These are phyloP conservation scores for Nothophoma quercina DNA, from an alignment of 2,329 filamentous ascomycete genomes.

Conservation along the genomic window DNA sequence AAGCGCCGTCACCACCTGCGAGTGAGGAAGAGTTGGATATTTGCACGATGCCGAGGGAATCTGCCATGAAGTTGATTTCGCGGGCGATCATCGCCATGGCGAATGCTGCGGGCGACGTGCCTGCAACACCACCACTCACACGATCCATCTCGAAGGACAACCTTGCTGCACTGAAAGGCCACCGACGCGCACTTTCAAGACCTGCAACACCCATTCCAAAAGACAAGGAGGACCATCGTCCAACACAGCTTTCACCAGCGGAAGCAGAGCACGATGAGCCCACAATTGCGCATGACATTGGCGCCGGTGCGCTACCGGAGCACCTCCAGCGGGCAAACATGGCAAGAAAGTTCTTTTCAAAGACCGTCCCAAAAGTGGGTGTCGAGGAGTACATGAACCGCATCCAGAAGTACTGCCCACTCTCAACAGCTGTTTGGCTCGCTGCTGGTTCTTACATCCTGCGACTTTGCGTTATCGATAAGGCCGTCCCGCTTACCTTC, in stretches of 20 bases:
- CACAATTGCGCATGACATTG: constrained; percentile 52
- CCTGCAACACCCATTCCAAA: constrained; percentile 50
- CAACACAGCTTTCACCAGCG: constrained; percentile 55
- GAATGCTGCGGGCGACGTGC: constrained; percentile 77
- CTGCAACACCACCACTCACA: constrained; percentile 76
- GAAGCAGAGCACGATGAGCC: constrained; percentile 61
- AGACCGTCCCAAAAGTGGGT: constrained; percentile 81
- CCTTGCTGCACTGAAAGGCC: constrained; percentile 30
- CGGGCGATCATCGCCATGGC: constrained; percentile 67
- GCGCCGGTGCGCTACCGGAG: constrained; percentile 75
- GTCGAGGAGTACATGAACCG: constrained; percentile 85
- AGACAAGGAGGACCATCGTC: constrained; percentile 50
- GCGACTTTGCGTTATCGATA: constrained; percentile 75
- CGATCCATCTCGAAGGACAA: constrained; percentile 62
- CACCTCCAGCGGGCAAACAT: constrained; percentile 84
- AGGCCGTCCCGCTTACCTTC: constrained; percentile 78
- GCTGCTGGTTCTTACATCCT: constrained; percentile 89
- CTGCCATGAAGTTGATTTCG: constrained; percentile 81
- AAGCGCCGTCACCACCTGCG: constrained; percentile 49
- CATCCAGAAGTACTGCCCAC: constrained; percentile 89
- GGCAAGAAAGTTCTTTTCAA: constrained; percentile 92
- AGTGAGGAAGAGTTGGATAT: constrained; percentile 67
- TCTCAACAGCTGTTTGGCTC: constrained; percentile 92
- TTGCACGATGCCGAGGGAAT: constrained; percentile 73
- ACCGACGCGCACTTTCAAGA: constrained; percentile 48